A percentile compares a stretch with the other conserved stretches of the same genome.
Conservation (phyloP, 768 basidiomycete genomes). For the Phaffia tasmanica region DNA sequence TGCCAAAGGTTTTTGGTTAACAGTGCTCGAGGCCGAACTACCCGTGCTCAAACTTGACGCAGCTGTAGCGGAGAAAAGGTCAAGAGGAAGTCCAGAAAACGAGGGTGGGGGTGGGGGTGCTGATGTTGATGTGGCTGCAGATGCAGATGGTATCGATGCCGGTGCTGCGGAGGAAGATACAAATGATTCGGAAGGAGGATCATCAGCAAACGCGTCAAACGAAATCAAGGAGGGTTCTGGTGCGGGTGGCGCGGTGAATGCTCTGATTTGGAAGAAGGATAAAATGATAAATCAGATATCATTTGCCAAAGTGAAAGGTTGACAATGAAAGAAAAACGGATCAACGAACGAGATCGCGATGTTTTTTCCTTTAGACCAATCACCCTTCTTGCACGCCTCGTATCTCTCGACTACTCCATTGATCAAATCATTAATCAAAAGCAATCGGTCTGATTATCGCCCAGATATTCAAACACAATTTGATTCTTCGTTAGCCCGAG, state of each 20-base stretch:
- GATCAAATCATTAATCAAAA: slow-evolving; percentile 96
- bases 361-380: slow-evolving; percentile 48
- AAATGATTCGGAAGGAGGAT: slow-evolving; percentile 11
- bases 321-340: background rate
- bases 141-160: slow-evolving; percentile 5
- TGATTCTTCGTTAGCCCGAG: too few relatives aligned
- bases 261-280: background rate
- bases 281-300: background rate
- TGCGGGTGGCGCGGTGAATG: slow-evolving; percentile 5
- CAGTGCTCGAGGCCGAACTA: slow-evolving; percentile 13
- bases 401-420: slow-evolving; percentile 83
- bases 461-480: background rate
- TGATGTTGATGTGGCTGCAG: slow-evolving; percentile 5
- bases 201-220: slow-evolving; percentile 40
- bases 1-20: background rate
- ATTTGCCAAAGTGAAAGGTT: background rate
- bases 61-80: slow-evolving; percentile 33
- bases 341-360: slow-evolving; percentile 39
- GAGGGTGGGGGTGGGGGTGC: slow-evolving; percentile 13
- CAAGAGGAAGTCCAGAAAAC: slow-evolving; percentile 35
- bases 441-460: slow-evolving; percentile 57
- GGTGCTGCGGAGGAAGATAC: background rate
- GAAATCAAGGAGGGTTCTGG: slow-evolving; percentile 35
- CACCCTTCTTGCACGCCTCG: slow-evolving; percentile 85
- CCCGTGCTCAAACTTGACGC: slow-evolving; percentile 24